phyloP scores from a whole-genome alignment of 2,329 filamentous ascomycete genomes.

The Stachybotrys chlorohalonatus region DNA sequence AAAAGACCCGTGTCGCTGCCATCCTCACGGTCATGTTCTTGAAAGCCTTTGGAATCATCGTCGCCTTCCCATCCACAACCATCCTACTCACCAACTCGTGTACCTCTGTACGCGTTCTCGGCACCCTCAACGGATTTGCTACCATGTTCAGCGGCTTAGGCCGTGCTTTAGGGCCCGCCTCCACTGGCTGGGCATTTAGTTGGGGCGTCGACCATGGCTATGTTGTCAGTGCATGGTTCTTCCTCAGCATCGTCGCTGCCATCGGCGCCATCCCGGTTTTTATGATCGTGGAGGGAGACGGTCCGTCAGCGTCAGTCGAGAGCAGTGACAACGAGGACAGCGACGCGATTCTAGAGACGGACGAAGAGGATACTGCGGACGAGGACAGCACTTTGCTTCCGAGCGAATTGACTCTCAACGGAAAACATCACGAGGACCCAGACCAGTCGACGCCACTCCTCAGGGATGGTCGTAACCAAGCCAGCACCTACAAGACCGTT shows the following conservation, averaged over 20 bases:
- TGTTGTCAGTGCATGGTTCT: conserved; percentile 73
- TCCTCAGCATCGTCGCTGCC: conserved; percentile 54
- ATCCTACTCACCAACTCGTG: conserved; percentile 89
- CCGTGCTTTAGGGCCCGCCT: conserved; percentile 67
- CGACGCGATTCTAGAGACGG: not conserved
- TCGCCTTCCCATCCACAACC: conserved; percentile 81
- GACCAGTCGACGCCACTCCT: not conserved
- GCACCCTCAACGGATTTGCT: conserved; percentile 84
- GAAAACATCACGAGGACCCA: not conserved
- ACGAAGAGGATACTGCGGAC: not conserved
- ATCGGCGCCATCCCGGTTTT: conserved; percentile 64
- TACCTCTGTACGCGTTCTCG: conserved; percentile 61
- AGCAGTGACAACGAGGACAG: conserved; percentile 20
- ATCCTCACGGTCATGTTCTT: conserved; percentile 60
- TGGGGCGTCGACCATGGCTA: conserved; percentile 69
- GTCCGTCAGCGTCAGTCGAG: conserved; percentile 36
- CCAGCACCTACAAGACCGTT: not conserved
- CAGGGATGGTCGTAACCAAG: not conserved
- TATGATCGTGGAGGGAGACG: conserved; percentile 66
- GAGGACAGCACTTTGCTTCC: not conserved
- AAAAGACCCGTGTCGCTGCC: conserved; percentile 42
- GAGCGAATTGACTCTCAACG: not conserved
- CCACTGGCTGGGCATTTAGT: conserved; percentile 64
- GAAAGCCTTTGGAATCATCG: conserved; percentile 69
- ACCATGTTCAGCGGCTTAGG: conserved; percentile 77